Evolutionary conservation across 1,284 basidiomycete genomes (phyloP).

Genomic region (Ceratobasidium sp.): DNA sequence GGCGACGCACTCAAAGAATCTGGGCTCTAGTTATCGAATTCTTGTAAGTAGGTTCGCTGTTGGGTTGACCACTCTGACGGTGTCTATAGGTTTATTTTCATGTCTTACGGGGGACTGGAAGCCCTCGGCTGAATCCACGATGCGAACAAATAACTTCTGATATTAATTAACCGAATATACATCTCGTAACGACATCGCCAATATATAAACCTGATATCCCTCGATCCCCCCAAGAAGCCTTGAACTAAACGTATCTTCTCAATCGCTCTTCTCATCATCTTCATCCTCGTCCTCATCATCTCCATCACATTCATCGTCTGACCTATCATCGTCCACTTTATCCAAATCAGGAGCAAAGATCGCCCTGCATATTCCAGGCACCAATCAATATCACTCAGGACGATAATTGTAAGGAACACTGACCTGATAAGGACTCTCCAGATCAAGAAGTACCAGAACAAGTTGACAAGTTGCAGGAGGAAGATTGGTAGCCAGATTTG

Average conservation of each 20-base stretch:
- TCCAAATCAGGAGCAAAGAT: constrained; percentile 39
- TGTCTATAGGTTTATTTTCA: not conserved
- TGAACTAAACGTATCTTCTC: not conserved
- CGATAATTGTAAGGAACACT: constrained; percentile 49
- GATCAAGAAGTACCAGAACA: constrained; percentile 93
- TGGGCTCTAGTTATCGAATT: constrained; percentile 27
- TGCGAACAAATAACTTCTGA: constrained; percentile 3
- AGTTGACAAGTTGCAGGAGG: constrained; percentile 84
- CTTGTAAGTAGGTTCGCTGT: constrained; percentile 7
- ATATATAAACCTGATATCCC: not conserved
- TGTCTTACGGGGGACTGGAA: not conserved
- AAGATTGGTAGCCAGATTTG: constrained; percentile 84
- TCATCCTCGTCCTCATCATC: constrained; percentile 17
- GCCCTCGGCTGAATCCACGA: not conserved
- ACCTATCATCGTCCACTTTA: no score
- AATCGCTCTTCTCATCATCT: constrained; percentile 30
- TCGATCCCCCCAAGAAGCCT: not conserved
- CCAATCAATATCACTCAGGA: not conserved
- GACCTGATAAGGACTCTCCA: constrained; percentile 74
- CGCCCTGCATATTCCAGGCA: constrained; percentile 25
- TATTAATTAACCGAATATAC: constrained; percentile 22
- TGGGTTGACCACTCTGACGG: not conserved
- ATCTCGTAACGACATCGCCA: not conserved
- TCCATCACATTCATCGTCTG: no score
- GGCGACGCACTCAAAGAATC: constrained; percentile 43